Evolutionary conservation across 148 eudicot genomes (phyloP).

Genomic region (Cornus controversa): DNA sequence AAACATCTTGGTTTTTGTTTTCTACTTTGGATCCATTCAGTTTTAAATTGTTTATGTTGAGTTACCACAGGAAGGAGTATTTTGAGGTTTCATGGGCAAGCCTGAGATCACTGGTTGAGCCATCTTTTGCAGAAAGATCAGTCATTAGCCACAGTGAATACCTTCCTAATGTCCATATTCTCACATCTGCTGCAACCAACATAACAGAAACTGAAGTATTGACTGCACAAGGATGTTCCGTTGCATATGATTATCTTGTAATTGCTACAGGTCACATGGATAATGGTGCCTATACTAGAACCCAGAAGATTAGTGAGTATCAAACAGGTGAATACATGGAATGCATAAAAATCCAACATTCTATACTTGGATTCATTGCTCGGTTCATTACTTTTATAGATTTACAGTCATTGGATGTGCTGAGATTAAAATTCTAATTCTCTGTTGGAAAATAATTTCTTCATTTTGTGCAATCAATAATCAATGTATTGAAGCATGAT

Average conservation of each 20-base stretch:
- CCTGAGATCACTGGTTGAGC: conserved; percentile 30
- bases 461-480: not conserved
- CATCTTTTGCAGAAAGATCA: conserved; percentile 32
- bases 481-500: not conserved
- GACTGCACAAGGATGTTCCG: conserved; percentile 30
- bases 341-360: not conserved
- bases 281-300: conserved; percentile 25
- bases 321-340: conserved; percentile 30
- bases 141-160: conserved; percentile 40
- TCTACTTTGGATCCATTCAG: not conserved
- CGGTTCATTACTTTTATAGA: not conserved
- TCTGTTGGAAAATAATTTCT: not conserved
- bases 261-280: conserved; percentile 53
- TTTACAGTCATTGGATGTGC: not conserved
- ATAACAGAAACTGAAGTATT: conserved; percentile 32
- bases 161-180: conserved; percentile 39
- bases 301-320: conserved; percentile 30
- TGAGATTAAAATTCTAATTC: not conserved
- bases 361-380: not conserved
- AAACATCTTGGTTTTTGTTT: not conserved
- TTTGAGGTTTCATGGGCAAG: conserved; percentile 30
- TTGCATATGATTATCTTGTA: conserved; percentile 48
- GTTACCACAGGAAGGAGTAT: conserved; percentile 32
- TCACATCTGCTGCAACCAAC: conserved; percentile 35
- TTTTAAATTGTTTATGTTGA: not conserved